A percentile compares a stretch with the other conserved stretches of the same genome.
These are phyloP conservation scores for Balamuthia mandrillaris DNA, from an alignment of 208 protist species.

Conservation along the genomic window DNA sequence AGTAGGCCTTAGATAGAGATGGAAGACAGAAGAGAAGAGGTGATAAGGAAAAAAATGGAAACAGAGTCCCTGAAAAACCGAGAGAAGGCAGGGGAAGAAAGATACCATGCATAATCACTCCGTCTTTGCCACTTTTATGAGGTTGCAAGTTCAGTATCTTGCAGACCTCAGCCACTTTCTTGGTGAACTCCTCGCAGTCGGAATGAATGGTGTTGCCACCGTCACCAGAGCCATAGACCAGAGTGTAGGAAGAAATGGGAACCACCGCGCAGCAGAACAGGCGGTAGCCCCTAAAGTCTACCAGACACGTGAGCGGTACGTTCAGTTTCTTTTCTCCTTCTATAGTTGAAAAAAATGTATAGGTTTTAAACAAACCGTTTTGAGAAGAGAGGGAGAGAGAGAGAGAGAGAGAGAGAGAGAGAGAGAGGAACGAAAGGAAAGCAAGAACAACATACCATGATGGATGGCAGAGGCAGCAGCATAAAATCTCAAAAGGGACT, in stretches of 20 bases:
- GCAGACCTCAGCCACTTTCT: background rate
- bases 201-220: conserved; percentile 8
- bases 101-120: background rate
- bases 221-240: conserved; percentile 30
- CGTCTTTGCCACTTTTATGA: background rate
- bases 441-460: no score
- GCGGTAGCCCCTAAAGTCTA: conserved; percentile 31
- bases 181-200: background rate
- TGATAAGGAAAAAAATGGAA: background rate
- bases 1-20: background rate
- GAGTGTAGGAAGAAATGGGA: conserved; percentile 5
- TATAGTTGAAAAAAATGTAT: no score
- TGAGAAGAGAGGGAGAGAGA: no score
- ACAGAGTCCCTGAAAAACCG: no score
- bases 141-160: background rate
- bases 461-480: no score
- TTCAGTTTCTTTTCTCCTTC: no score
- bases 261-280: conserved; percentile 30
- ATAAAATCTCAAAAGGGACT: no score
- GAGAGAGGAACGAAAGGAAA: no score
- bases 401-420: no score
- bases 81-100: no score
- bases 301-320: conserved; percentile 23
- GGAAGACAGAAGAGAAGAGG: background rate
- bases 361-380: no score